Evolutionary conservation across 2,329 filamentous ascomycete genomes (phyloP).

Genomic region (Xylaria sp.): DNA sequence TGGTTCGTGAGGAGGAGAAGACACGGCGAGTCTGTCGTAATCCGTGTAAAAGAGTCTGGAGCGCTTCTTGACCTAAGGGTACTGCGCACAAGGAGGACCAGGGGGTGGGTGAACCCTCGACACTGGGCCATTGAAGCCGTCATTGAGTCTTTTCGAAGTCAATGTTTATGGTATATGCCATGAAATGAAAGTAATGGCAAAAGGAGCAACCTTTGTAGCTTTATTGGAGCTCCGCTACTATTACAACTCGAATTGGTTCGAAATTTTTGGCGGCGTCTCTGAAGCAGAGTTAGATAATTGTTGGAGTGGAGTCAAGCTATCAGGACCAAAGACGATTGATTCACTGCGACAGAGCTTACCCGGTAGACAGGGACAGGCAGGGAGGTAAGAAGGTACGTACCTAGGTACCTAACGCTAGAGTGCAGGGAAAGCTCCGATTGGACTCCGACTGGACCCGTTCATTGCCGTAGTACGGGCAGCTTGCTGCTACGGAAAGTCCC

Average conservation of each 20-base stretch:
- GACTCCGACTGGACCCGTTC: conserved; percentile 27
- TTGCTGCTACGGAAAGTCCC: conserved; percentile 46
- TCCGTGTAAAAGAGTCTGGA: conserved; percentile 26
- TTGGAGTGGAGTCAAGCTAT: conserved; percentile 11
- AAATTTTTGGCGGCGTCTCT: conserved; percentile 16
- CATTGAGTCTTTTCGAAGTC: conserved; percentile 37
- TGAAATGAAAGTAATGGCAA: neutral
- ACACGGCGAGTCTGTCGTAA: conserved; percentile 20
- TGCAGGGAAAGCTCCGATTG: neutral
- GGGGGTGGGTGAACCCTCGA: conserved; percentile 47
- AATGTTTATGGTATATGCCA: neutral
- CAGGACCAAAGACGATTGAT: neutral
- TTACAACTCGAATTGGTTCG: conserved; percentile 10
- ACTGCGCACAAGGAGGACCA: conserved; percentile 44
- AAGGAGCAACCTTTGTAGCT: conserved; percentile 13
- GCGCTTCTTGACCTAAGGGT: conserved; percentile 38
- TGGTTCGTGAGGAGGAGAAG: conserved; percentile 28
- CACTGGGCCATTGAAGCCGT: conserved; percentile 40
- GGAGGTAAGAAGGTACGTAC: neutral
- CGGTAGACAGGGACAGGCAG: conserved; percentile 4
- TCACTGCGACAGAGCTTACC: conserved; percentile 20
- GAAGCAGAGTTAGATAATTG: neutral
- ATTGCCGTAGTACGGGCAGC: conserved; percentile 21
- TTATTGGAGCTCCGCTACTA: conserved; percentile 5
- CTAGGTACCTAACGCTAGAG: neutral